A percentile compares a stretch with the other conserved stretches of the same genome.
phyloP scores from a whole-genome alignment of 768 basidiomycete species.

The Boletus huronensis region DNA sequence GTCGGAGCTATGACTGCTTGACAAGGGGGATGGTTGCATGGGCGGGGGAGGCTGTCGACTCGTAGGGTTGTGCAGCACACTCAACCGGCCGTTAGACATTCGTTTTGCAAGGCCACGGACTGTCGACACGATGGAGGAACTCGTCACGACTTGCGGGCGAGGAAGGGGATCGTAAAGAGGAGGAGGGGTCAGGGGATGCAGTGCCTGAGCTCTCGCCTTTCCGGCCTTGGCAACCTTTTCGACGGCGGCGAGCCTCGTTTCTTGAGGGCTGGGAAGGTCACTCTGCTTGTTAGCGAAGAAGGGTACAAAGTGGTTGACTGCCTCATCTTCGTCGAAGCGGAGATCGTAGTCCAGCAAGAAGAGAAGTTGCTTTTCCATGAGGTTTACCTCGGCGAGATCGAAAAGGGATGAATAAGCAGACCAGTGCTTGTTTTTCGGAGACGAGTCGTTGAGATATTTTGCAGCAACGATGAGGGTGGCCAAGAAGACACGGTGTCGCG shows the following conservation, averaged over 20 bases:
- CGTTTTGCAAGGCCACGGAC: constrained; percentile 60
- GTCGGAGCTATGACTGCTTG: constrained; percentile 43
- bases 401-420: constrained; percentile 72
- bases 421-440: constrained; percentile 96
- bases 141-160: constrained; percentile 19
- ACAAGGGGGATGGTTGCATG: constrained; percentile 28
- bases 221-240: constrained; percentile 53
- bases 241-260: constrained; percentile 50
- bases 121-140: constrained; percentile 47
- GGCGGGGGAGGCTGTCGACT: constrained; percentile 19
- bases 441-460: constrained; percentile 97
- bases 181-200: constrained; percentile 42
- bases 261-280: constrained; percentile 31
- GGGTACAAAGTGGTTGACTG: constrained; percentile 64
- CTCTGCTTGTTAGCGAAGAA: constrained; percentile 44
- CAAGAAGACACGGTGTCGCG: constrained; percentile 92
- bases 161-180: constrained; percentile 35
- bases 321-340: constrained; percentile 82
- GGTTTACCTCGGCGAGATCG: constrained; percentile 77
- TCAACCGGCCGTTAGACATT: constrained; percentile 42
- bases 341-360: constrained; percentile 91
- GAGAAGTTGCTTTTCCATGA: constrained; percentile 97
- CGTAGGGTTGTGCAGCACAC: constrained; percentile 22
- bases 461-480: constrained; percentile 93
- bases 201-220: constrained; percentile 49